Evolutionary conservation across 139 green algal species (phyloP), one percentile per base, ranked within the genome.

Genomic region (Chlamydomonas schloesseri): DNA sequence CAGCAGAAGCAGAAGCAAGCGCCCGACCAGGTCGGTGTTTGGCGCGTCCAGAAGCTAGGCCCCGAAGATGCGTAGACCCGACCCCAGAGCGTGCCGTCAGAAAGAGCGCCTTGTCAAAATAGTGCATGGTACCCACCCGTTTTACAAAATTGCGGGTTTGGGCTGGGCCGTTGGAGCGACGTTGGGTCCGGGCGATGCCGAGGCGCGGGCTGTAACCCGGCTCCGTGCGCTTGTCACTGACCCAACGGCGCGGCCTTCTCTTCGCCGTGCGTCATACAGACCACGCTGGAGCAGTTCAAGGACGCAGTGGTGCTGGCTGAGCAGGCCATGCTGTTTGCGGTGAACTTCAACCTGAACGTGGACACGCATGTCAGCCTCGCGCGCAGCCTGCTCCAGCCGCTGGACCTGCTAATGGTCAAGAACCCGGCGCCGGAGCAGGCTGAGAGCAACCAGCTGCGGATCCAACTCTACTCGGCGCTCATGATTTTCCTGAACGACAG

Each of bases 321-420:
- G 69, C 68, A 79, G 69, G 68, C 81, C 65, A 80, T 87, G 33
- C 81, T 87, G 24, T 87, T 80, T 57, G 47, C 81, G 34, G 17
- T 87, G 42, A 87, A 79, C 70, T 87, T 87, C 70, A 78, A 87
- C 81, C 81, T 87, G 15, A 79, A 71, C 81, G 81, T 87, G 4
- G 81, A 87, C 53, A 71, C 68, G n/a, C 69, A 78, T 24, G 69
- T 79, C 34, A 78, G 29, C 53, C 81, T 87, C 11, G 69, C 69
- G 15, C 46, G 55, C 20, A 34, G 81, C 29, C 81, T 87, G 3
- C 53, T 79, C 26, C 55, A 79, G 81, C 55, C 68, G 26, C 69
- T 79, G 4, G 69, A 71, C 71, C 42, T 87, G 17, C 79, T 55
- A 53, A 28, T 55, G 14, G 60, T 55, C 17, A 3, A n/a, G 13